Evolutionary conservation across 495 filamentous ascomycete species (phyloP), one percentile per base, ranked within the genome.

Genomic region (Talaromyces proteolyticus): DNA sequence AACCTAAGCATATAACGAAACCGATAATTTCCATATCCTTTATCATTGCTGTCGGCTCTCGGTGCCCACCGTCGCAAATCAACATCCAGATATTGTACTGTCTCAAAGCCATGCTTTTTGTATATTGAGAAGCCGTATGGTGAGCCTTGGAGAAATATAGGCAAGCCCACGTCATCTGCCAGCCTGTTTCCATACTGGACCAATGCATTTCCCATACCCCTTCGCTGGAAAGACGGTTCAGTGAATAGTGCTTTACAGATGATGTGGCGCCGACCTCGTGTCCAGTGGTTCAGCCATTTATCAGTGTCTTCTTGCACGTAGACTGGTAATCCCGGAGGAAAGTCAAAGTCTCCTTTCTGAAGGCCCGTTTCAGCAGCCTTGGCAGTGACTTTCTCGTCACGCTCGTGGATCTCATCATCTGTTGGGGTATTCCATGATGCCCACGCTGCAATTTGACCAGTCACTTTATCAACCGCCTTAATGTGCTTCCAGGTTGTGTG

Each of bases 61-160:
- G 21, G 22, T 1, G 45, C 25, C 45, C 45, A 48, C 18, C 37
- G 7, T 18, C 22, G 21, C 23, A 48, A 36, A 37, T 48, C 45
- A 21, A 36, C 45, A 48, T 48, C 45, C 10, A 48, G 38, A 16
- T 41, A 48, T 36, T 48, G 45, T 1, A 59, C 51, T 14, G 55
- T 19, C 37, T 46, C 12, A 34, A 56, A 59, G 2, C 43, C 57
- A 45, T 48, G 37, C 42, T 51, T 59, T 16, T 50, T 25, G 42
- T 59, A 59, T 6, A 59, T 25, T 21, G 52, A 52, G 41, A 53
- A 41, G 17, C 50, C 57, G 18, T 50, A 53, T n/a, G 53, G 50
- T n/a, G 38, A 41, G 18, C 25, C 53, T 50, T 8, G 57, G 51
- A 53, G 56, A 55, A 12, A 56, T 46, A 59, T 56, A 59, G 12